Conservation (phyloP, 2,329 filamentous ascomycete genomes). For the Cladophialophora bantiana region DNA sequence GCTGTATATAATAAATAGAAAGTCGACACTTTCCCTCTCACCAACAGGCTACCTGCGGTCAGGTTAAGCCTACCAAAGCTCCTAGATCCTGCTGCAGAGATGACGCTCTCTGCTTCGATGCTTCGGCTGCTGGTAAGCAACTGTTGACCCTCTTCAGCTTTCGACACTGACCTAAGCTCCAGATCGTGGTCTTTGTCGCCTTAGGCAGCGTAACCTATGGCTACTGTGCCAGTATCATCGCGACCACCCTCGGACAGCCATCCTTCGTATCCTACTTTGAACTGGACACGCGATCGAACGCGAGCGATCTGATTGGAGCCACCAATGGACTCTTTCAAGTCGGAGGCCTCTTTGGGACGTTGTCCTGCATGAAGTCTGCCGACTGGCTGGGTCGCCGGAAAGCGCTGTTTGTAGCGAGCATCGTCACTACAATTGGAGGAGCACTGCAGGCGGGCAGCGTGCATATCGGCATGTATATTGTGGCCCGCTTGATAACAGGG, state of each 20-base stretch:
- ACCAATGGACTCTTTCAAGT: conserved; percentile 27
- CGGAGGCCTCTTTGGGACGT: conserved; percentile 40
- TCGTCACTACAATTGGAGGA: conserved; percentile 24
- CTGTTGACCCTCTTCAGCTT: background rate
- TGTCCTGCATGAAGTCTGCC: conserved; percentile 47
- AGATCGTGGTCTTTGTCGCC: conserved; percentile 21
- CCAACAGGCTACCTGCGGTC: too few relatives aligned
- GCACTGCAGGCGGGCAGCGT: conserved; percentile 33
- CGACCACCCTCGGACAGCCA: conserved; percentile 55
- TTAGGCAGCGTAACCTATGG: conserved; percentile 37
- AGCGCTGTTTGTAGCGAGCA: conserved; percentile 17
- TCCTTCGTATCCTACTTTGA: conserved; percentile 50
- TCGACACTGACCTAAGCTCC: background rate
- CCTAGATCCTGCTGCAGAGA: background rate
- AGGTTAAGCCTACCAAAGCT: too few relatives aligned
- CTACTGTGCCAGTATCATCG: conserved; percentile 47
- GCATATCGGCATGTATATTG: conserved; percentile 35
- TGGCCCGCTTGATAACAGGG: conserved; percentile 31
- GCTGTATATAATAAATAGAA: too few relatives aligned
- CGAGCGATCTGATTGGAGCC: conserved; percentile 50
- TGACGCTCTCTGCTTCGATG: conserved; percentile 20
- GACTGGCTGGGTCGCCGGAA: conserved; percentile 24
- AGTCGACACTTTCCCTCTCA: too few relatives aligned
- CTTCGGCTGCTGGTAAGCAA: conserved; percentile 17
- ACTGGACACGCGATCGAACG: conserved; percentile 41